phyloP scores from a whole-genome alignment of 139 green algal species.

The Picochlorum sp. region DNA sequence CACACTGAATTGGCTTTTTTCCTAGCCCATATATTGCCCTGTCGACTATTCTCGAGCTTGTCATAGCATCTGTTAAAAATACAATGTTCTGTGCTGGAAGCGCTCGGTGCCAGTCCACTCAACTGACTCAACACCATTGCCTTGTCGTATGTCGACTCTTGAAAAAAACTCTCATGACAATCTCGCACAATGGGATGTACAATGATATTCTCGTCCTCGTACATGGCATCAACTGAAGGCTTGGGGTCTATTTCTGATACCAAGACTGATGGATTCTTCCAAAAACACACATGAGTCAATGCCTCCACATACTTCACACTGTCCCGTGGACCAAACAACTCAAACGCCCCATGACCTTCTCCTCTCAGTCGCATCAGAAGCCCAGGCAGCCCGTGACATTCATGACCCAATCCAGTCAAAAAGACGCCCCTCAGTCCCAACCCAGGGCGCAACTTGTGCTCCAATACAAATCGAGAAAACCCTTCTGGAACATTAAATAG shows the following conservation, averaged over 20 bases:
- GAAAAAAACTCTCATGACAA: constrained; percentile 18
- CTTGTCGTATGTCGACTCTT: neutral
- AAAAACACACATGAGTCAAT: constrained; percentile 44
- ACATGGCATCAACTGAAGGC: neutral
- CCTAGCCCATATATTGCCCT: too few species aligned
- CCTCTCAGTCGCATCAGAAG: constrained; percentile 58
- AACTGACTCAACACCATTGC: too few species aligned
- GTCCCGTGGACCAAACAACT: constrained; percentile 40
- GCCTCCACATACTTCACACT: constrained; percentile 21
- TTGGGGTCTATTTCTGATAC: constrained; percentile 22
- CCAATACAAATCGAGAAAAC: constrained; percentile 52
- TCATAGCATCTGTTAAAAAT: neutral
- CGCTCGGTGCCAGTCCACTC: neutral
- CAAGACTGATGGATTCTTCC: constrained; percentile 41
- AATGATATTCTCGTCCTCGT: constrained; percentile 41
- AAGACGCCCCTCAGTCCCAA: constrained; percentile 28
- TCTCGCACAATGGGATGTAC: constrained; percentile 24
- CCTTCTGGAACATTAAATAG: constrained; percentile 62
- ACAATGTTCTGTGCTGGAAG: neutral
- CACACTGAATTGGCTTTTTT: too few species aligned
- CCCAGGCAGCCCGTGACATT: constrained; percentile 2
- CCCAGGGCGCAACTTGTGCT: constrained; percentile 53
- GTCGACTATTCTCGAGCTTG: neutral
- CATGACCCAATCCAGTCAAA: neutral
- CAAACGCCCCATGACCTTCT: constrained; percentile 50